Percentiles rank a stretch among this genome's conserved stretches.
phyloP scores from a whole-genome alignment of 2,329 filamentous ascomycete species.

The Phoma herbarum region DNA sequence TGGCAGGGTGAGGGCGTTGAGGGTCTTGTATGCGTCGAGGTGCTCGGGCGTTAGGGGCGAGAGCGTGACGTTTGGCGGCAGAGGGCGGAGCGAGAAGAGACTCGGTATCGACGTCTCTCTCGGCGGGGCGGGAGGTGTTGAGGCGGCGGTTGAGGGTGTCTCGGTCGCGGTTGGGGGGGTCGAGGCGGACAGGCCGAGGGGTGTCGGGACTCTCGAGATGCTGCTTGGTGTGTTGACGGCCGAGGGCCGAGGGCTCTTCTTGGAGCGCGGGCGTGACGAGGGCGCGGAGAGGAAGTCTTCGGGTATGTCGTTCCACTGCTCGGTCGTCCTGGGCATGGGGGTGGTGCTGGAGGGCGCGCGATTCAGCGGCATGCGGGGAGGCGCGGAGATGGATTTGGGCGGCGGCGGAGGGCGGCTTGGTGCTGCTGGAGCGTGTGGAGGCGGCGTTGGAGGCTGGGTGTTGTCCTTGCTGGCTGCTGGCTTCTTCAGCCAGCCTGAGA shows the following conservation, averaged over 20 bases:
- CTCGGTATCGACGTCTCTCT: conserved; percentile 14
- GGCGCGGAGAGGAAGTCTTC: conserved; percentile 39
- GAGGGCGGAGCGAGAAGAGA: conserved; percentile 42
- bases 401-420: conserved; percentile 30
- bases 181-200: conserved; percentile 12
- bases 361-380: conserved; percentile 26
- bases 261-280: conserved; percentile 34
- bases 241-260: conserved; percentile 38
- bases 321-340: conserved; percentile 27
- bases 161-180: conserved; percentile 9
- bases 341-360: conserved; percentile 23
- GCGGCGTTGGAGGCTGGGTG: conserved; percentile 21
- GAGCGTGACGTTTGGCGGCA: conserved; percentile 62
- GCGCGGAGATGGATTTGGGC: conserved; percentile 31
- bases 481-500: conserved; percentile 59
- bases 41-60: conserved; percentile 62
- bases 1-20: conserved; percentile 67
- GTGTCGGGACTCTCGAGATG: conserved; percentile 29
- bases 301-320: conserved; percentile 43
- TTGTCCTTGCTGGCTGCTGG: conserved; percentile 45
- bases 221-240: conserved; percentile 28
- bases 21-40: conserved; percentile 64
- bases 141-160: conserved; percentile 6
- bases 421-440: conserved; percentile 6
- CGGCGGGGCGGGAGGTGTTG: conserved; percentile 9